Conservation (phyloP, 73 alveolate genomes). For the Paramecium octaurelia region DNA sequence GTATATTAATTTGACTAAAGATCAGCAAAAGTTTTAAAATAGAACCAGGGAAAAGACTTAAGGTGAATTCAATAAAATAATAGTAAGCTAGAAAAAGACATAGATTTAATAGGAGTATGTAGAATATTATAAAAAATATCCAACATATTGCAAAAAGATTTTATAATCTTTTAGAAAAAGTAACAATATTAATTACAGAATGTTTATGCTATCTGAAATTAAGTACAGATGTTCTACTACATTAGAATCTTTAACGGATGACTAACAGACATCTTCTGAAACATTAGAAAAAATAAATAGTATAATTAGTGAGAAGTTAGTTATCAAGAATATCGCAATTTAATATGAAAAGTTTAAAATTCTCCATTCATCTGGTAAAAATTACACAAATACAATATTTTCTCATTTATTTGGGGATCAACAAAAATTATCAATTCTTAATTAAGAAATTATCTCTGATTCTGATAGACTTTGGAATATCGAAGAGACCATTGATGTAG, state of each 20-base stretch:
- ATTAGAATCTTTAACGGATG: slow-evolving; percentile 24
- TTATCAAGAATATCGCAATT: neutral
- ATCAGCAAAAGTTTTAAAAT: neutral
- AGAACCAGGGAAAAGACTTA: neutral
- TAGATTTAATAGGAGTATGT: neutral
- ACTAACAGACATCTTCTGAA: neutral
- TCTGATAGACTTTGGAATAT: neutral
- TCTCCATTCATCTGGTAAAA: slow-evolving; percentile 17
- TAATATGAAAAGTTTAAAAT: neutral
- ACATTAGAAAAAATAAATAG: neutral
- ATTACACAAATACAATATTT: neutral
- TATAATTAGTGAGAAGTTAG: neutral
- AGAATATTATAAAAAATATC: neutral
- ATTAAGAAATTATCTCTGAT: neutral
- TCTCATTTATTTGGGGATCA: neutral
- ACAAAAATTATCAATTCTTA: neutral
- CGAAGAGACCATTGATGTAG: neutral
- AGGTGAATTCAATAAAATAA: neutral
- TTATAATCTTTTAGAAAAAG: neutral
- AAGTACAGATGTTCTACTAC: slow-evolving; percentile 42
- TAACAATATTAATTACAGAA: neutral
- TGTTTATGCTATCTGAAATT: neutral
- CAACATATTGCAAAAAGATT: neutral
- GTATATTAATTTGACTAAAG: neutral
- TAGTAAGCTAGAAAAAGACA: neutral